These are phyloP conservation scores for Phialocephala subalpina DNA, from an alignment of 2,329 filamentous ascomycete species.

Conservation along the genomic window DNA sequence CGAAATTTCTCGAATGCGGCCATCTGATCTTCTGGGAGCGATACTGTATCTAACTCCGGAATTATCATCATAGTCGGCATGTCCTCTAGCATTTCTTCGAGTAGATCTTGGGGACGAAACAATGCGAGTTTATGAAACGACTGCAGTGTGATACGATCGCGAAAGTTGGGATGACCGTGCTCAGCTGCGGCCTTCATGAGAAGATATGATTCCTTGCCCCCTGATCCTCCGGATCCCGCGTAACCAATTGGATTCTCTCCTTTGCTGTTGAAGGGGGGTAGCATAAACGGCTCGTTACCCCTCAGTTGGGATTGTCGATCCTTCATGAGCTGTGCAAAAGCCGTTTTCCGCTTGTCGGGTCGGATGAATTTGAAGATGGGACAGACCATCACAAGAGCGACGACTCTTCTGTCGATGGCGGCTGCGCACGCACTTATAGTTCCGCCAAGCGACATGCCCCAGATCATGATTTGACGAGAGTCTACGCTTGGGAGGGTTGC, in stretches of 20 bases:
- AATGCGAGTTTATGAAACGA: slow-evolving; percentile 11
- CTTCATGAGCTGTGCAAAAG: slow-evolving; percentile 44
- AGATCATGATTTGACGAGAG: slow-evolving; percentile 45
- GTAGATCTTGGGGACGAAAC: slow-evolving; percentile 3
- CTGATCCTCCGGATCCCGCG: neutral
- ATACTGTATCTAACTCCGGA: neutral
- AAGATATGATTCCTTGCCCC: neutral
- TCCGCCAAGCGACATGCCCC: slow-evolving; percentile 48
- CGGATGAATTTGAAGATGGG: slow-evolving; percentile 26
- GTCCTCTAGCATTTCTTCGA: neutral
- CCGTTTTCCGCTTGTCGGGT: slow-evolving; percentile 15
- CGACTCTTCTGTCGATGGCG: slow-evolving; percentile 49
- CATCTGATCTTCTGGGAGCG: slow-evolving; percentile 31
- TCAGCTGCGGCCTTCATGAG: neutral
- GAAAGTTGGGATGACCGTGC: neutral
- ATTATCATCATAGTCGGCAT: neutral
- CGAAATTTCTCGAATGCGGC: slow-evolving; percentile 33
- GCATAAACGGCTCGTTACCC: slow-evolving; percentile 48
- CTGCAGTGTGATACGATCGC: slow-evolving; percentile 3
- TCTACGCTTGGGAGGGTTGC: no score
- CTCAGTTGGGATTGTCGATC: slow-evolving; percentile 50
- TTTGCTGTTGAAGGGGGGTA: slow-evolving; percentile 31
- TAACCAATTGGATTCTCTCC: slow-evolving; percentile 12
- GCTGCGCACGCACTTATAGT: slow-evolving; percentile 48
- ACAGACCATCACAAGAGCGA: slow-evolving; percentile 43